Evolutionary conservation across 805 yeast genomes (phyloP), one percentile per base, ranked within the genome.

Genomic region (Saccharomycopsis fermentans): DNA sequence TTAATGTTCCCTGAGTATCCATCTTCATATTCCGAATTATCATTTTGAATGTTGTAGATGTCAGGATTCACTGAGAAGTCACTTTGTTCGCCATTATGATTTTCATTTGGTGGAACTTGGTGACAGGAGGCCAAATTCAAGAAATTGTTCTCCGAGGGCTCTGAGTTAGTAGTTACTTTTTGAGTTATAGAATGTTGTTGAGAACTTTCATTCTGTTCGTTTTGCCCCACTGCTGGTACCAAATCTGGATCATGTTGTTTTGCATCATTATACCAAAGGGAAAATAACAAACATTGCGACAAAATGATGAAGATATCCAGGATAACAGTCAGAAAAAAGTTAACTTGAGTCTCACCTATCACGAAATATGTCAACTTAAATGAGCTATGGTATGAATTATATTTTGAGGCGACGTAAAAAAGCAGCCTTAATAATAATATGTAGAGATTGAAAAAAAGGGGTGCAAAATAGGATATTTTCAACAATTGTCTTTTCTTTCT

Each of bases 371-470:
- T 1, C 66, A 65, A 24, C 64, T 64, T 29, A 21, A 43, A 43
- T 21, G 50, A 21, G 26, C 24, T 43, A 21, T 43, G 4, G 9
- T 43, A 24, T 43, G 50, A 12, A 16, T n/a, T 43, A n/a, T 43
- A 43, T 21, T 43, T 26, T 2, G 65, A 67, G 14, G 67, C 67
- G 6, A 71, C 64, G 6, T 74, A 71, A 11, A 70, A 69, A 1
- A 72, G 29, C n/a, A 77, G 59, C 60, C 78, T 77, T 4, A 69
- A 61, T 2, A 73, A 62, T 12, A 74, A 63, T n/a, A 69, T 69
- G 1, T 66, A 24, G 0, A 58, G 6, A 56, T 73, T 70, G 16
- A 69, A 53, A 2, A 61, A 27, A 1, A 70, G 19, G 1, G 70
- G 58, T 14, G 68, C n/a, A 16, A 64, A 55, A 4, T 74, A 62